Evolutionary conservation across 441 rosid genomes (phyloP).

Genomic region (Gossypium schwendimanii): DNA sequence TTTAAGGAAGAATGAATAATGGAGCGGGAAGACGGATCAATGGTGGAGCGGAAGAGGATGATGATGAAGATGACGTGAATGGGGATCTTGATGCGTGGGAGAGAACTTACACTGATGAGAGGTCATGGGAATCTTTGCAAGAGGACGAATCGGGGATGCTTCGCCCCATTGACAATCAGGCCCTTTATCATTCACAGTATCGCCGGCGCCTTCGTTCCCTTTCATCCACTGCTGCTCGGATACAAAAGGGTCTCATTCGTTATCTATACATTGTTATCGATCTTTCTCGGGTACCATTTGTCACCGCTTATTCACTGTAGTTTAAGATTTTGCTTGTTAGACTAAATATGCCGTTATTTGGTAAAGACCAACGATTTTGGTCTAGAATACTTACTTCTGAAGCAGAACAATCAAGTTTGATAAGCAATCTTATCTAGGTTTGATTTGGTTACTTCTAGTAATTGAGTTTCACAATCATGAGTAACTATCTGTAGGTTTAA

Average conservation of each 20-base stretch:
- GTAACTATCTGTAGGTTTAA: neutral
- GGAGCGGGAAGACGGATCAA: conserved; percentile 31
- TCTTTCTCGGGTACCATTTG: conserved; percentile 58
- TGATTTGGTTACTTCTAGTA: neutral
- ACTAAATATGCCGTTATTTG: neutral
- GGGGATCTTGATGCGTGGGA: conserved; percentile 74
- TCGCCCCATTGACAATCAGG: conserved; percentile 64
- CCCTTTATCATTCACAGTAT: conserved; percentile 67
- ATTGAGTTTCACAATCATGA: neutral
- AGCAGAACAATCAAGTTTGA: neutral
- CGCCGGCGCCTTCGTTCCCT: conserved; percentile 59
- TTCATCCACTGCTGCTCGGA: conserved; percentile 49
- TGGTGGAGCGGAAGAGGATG: conserved; percentile 51
- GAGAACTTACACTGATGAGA: conserved; percentile 65
- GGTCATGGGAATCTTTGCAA: conserved; percentile 83
- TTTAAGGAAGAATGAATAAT: conserved; percentile 31
- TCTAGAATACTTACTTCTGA: neutral
- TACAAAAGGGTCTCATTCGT: conserved; percentile 90
- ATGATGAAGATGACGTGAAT: conserved; percentile 47
- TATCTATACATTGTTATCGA: conserved; percentile 73
- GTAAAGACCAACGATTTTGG: neutral
- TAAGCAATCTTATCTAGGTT: neutral
- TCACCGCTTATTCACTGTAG: neutral
- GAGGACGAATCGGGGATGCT: conserved; percentile 86
- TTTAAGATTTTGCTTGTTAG: neutral